Evolutionary conservation across 345 rosid species (phyloP), one percentile per base, ranked within the genome.

Genomic region (Erodium maritimum): DNA sequence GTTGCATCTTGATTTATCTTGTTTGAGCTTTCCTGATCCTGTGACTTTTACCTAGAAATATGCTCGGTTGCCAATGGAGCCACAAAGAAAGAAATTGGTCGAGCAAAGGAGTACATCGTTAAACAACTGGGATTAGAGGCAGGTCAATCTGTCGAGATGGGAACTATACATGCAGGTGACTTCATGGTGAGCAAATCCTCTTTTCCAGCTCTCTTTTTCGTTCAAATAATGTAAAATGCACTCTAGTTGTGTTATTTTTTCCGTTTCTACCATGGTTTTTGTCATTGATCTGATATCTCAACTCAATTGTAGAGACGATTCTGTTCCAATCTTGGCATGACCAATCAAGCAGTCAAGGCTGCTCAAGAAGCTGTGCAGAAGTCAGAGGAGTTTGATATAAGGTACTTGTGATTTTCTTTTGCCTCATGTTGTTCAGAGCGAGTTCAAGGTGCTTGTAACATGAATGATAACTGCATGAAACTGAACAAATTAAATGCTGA

Each of bases 11-110:
- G 75, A 71, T 75, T 79, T 80, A 61, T 81, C 55, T 69, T 80
- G 69, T 72, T 71, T 84, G 70, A 76, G 80, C 80, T 82, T 75
- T 74, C 64, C 73, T 80, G 74, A 77, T 84, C 69, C 69, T 79
- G 24, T 80, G 78, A 69, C 66, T 74, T 84, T 82, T 69, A 68
- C 73, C 71, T 78, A 93, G 99, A 93, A 89, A 93, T 93, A 59
- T 93, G 99, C 83, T 84, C 95, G 65, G 93, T 93, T 10, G 96
- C 99, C 71, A 93, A 93, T 78, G 99, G 99, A 74, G 97, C 97
- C 61, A 75, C 96, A 29, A 93, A 93, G 88, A 93, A 93, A 80
- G 99, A 89, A 78, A 89, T 93, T 78, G 97, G 97, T 56, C 82
- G 97, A 67, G 99, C 97, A 63, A 93, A 93, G 81, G 99, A 93